phyloP scores from a whole-genome alignment of 2,329 filamentous ascomycete genomes.

The Aspergillus latus region DNA sequence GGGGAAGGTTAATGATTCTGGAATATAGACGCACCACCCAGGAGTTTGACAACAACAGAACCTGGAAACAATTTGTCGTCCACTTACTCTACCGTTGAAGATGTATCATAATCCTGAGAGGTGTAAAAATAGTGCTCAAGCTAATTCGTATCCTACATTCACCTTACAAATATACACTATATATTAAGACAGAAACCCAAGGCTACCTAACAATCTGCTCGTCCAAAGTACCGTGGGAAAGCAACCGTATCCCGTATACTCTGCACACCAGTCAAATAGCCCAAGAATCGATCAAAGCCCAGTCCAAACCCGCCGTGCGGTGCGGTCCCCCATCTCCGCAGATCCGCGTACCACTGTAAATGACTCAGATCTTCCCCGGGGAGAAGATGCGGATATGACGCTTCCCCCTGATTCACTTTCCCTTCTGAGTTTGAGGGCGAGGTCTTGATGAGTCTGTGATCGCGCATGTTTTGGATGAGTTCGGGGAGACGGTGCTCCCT shows the following conservation, averaged over 20 bases:
- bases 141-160: neutral
- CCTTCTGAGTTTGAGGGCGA: conserved; percentile 4
- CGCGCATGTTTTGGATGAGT: conserved; percentile 69
- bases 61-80: too few species aligned
- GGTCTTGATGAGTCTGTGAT: conserved; percentile 58
- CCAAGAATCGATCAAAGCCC: conserved; percentile 82
- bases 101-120: too few species aligned
- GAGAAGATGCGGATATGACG: conserved; percentile 37
- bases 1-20: too few species aligned
- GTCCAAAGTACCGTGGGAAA: conserved; percentile 70
- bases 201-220: conserved; percentile 48
- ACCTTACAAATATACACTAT: neutral
- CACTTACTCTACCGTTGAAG: too few species aligned
- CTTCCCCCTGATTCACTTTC: conserved; percentile 19
- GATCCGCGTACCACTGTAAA: conserved; percentile 83
- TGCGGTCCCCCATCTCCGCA: conserved; percentile 85
- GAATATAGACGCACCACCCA: too few species aligned
- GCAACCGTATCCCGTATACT: conserved; percentile 83
- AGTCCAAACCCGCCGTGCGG: conserved; percentile 89
- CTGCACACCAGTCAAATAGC: conserved; percentile 76
- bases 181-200: neutral
- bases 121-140: too few species aligned
- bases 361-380: conserved; percentile 46
- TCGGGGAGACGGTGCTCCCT: conserved; percentile 75
- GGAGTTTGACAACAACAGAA: too few species aligned